phyloP scores from a whole-genome alignment of 768 basidiomycete genomes.

The Podaxis rugospora region DNA sequence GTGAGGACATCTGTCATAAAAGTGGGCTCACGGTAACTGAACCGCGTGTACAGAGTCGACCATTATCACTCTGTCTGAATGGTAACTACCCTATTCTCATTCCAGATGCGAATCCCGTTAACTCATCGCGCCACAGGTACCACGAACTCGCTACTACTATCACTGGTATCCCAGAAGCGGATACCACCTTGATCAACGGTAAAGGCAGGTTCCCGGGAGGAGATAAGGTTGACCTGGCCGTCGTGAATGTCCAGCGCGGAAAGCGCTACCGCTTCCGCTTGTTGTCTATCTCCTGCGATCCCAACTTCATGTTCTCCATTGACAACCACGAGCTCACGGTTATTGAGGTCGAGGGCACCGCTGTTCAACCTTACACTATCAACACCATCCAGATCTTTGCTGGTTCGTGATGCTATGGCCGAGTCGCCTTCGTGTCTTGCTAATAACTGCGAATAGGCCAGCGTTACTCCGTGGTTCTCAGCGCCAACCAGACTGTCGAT shows the following conservation, averaged over 20 bases:
- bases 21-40: constrained; percentile 20
- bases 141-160: constrained; percentile 18
- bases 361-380: constrained; percentile 22
- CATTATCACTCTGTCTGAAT: constrained; percentile 36
- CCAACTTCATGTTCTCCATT: constrained; percentile 39
- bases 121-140: constrained; percentile 16
- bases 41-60: constrained; percentile 28
- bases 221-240: constrained; percentile 24
- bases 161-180: constrained; percentile 18
- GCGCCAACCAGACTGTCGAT: constrained; percentile 29
- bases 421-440: background rate
- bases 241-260: constrained; percentile 28
- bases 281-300: constrained; percentile 22
- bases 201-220: constrained; percentile 31
- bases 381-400: constrained; percentile 23
- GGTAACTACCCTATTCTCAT: constrained; percentile 15
- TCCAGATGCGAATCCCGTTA: background rate
- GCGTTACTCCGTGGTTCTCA: constrained; percentile 35
- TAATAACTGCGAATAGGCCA: constrained; percentile 22
- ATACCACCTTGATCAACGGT: constrained; percentile 36
- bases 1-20: constrained; percentile 21
- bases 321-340: constrained; percentile 37
- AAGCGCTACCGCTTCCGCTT: constrained; percentile 28
- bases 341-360: constrained; percentile 31
- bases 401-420: background rate